These are phyloP conservation scores for Raddia guianensis DNA, from an alignment of 176 grass and related monocot genomes.

Conservation along the genomic window DNA sequence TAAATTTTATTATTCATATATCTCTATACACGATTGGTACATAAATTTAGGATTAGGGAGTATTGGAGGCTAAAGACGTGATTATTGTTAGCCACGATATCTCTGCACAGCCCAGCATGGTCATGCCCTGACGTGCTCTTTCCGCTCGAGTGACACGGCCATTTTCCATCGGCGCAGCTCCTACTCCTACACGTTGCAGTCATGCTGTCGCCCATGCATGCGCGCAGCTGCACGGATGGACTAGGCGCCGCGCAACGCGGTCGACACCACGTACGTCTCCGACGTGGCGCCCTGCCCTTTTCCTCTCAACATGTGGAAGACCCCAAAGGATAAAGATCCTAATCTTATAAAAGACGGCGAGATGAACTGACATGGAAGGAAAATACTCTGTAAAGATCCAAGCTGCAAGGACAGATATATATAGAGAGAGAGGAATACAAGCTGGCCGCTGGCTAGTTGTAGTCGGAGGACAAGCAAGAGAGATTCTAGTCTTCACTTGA, in stretches of 20 bases:
- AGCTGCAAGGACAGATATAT: too few species aligned
- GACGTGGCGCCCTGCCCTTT: not conserved
- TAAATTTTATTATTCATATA: too few species aligned
- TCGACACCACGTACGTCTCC: slow-evolving; percentile 6
- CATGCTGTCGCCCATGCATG: not conserved
- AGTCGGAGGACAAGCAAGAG: not conserved
- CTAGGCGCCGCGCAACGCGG: too few species aligned
- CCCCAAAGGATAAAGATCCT: not conserved
- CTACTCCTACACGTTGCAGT: not conserved
- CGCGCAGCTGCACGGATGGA: not conserved
- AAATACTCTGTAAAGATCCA: not conserved
- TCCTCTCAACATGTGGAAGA: not conserved
- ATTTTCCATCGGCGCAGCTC: not conserved
- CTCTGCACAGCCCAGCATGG: too few species aligned
- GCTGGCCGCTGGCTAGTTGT: not conserved
- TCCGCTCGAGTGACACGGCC: not conserved
- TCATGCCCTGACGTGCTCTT: too few species aligned
- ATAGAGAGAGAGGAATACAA: too few species aligned
- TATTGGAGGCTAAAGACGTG: too few species aligned
- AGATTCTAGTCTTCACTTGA: slow-evolving; percentile 30
- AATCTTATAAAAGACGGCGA: too few species aligned
- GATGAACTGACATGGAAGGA: not conserved
- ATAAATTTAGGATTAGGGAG: too few species aligned
- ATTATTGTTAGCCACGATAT: too few species aligned
- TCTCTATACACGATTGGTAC: too few species aligned